Evolutionary conservation across 2,329 filamentous ascomycete species (phyloP).

Genomic region (Ascosphaera aggregata): DNA sequence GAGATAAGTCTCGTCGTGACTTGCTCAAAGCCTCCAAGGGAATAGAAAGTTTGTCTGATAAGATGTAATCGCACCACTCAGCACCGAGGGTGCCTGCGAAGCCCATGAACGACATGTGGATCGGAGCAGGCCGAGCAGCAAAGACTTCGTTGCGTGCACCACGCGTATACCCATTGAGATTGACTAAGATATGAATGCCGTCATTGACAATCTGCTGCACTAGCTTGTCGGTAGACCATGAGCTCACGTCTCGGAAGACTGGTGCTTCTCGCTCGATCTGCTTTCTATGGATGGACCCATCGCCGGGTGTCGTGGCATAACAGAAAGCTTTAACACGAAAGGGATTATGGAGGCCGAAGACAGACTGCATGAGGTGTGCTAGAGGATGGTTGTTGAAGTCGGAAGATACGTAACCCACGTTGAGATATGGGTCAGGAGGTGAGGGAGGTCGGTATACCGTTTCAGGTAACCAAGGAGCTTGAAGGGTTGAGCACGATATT

Average conservation of each 20-base stretch:
- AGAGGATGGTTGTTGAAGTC: constrained; percentile 98
- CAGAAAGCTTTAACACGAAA: constrained; percentile 62
- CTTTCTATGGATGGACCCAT: constrained; percentile 66
- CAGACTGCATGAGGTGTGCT: constrained; percentile 94
- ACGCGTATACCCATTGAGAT: constrained; percentile 93
- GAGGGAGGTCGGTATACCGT: constrained; percentile 66
- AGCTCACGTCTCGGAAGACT: constrained; percentile 70
- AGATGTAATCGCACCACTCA: constrained; percentile 95
- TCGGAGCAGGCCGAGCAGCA: constrained; percentile 75
- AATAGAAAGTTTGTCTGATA: constrained; percentile 73
- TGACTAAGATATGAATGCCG: constrained; percentile 81
- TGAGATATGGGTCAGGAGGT: constrained; percentile 63
- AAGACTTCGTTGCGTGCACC: constrained; percentile 97
- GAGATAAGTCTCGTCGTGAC: constrained; percentile 46
- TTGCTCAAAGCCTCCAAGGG: constrained; percentile 61
- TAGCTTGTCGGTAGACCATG: constrained; percentile 63
- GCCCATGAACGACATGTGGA: constrained; percentile 99
- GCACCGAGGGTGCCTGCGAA: constrained; percentile 90
- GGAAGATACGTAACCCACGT: constrained; percentile 87
- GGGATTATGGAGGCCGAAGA: constrained; percentile 74
- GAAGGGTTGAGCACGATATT: constrained; percentile 76
- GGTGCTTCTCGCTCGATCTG: constrained; percentile 89
- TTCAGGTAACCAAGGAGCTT: constrained; percentile 61
- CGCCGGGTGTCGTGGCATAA: constrained; percentile 84
- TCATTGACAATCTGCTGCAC: constrained; percentile 72